Conservation (phyloP, 345 rosid species). For the Noccaea bulbosa region DNA sequence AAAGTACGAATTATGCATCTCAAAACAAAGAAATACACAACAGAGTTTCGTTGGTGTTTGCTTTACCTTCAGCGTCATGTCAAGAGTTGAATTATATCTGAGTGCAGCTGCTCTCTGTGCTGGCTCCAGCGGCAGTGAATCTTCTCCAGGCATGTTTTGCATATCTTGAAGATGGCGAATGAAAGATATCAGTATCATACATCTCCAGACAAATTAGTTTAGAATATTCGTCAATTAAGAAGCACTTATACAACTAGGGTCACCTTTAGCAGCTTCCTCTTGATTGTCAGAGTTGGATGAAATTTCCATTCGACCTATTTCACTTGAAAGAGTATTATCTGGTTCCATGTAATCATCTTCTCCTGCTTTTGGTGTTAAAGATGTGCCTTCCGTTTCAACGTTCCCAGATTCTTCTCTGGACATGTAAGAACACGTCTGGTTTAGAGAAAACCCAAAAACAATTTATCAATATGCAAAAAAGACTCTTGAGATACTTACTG, state of each 20-base stretch:
- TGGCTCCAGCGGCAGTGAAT: not conserved
- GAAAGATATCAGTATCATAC: conserved; percentile 4
- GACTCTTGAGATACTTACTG: conserved; percentile 27
- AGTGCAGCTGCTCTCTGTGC: not conserved
- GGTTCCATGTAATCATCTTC: conserved; percentile 8
- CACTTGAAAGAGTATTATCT: conserved; percentile 9
- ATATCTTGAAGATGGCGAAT: conserved; percentile 8
- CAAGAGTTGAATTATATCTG: conserved; percentile 16
- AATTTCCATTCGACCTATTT: not conserved
- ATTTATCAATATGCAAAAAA: not conserved
- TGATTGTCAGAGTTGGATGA: conserved; percentile 1
- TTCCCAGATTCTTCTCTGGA: conserved; percentile 24
- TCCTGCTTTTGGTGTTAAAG: too few relatives aligned
- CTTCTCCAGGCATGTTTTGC: conserved; percentile 27
- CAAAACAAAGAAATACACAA: not conserved
- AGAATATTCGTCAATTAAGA: not conserved
- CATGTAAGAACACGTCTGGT: conserved; percentile 14
- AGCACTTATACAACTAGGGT: conserved; percentile 3
- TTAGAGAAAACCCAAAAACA: conserved; percentile 10
- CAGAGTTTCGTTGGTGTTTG: not conserved
- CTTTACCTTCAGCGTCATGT: conserved; percentile 33
- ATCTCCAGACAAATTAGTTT: not conserved
- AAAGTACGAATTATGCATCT: conserved; percentile 15
- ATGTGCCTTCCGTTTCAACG: not conserved
- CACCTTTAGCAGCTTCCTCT: conserved; percentile 22